Base-by-base conservation (phyloP, 768 basidiomycete genomes). In the Gloeopeniophorella convolvens region DNA sequence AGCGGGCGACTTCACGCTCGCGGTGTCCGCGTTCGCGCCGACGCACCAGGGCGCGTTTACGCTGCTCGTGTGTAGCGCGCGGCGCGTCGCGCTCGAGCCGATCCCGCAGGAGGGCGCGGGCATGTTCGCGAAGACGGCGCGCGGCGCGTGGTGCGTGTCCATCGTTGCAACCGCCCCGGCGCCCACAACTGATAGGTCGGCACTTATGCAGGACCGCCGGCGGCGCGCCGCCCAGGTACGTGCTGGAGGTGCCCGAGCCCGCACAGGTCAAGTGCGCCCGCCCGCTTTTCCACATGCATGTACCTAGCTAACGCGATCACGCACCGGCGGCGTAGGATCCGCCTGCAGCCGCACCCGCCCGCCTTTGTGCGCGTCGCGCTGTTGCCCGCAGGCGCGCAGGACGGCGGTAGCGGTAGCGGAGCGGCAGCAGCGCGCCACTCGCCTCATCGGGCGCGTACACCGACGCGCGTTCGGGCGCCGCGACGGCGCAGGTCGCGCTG, bases 31-130 rank as follows among this genome's bases (percentile, higher is more conserved):
- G 0, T 96, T 93, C 62, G 83, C 89, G 53, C 83, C 90, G 1
- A 69, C 68, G 11, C 78, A 86, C 49, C 71, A 73, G 4, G 89
- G 89, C 3, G 55, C 74, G 8, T 95, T 82, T 66, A 73, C 71
- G 1, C 64, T 96, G 21, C 72, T 72, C 20, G 66, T 90, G 2
- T 79, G 86, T 42, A 78, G 84, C 48, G 76, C 81, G 1, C 62
- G 65, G 50, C 73, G 77, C 1, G 74, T 93, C 44, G 78, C 82
- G 15, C 54, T 96, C 20, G 69, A 69, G 42, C 57, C 78, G 0
- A 84, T 96, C 20, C 80, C 83, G 0, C 79, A 83, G 50, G 95
- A 98, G 68, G 93, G 91, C 0, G 89, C 92, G 0, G 94, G 93
- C 0, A 89, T 96, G 91, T 95, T 85, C 62, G 68, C 67, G 18